A percentile compares a stretch with the other conserved stretches of the same genome.
These are phyloP conservation scores for Apiotrichum laibachii DNA, from an alignment of 1,284 basidiomycete genomes.

Conservation along the genomic window DNA sequence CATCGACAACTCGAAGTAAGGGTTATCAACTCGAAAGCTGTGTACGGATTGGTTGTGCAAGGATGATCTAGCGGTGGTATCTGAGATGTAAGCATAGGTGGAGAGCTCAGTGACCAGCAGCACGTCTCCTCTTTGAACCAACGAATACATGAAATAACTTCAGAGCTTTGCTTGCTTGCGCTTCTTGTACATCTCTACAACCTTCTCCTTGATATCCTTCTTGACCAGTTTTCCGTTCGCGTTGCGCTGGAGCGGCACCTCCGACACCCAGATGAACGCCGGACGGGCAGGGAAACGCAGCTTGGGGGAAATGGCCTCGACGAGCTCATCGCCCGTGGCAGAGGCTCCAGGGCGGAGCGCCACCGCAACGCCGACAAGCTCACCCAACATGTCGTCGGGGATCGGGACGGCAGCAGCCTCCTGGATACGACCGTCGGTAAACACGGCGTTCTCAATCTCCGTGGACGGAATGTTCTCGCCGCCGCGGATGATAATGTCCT, in stretches of 20 bases:
- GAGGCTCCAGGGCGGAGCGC: constrained; percentile 20
- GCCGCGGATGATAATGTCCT: constrained; percentile 46
- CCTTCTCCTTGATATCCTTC: constrained; percentile 6
- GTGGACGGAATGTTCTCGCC: constrained; percentile 46
- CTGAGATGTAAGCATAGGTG: too few species aligned
- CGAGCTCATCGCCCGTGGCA: constrained; percentile 10
- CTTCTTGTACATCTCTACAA: neutral
- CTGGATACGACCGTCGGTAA: constrained; percentile 29
- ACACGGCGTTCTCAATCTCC: constrained; percentile 46
- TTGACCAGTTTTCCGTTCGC: constrained; percentile 10
- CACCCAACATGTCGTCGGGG: constrained; percentile 36
- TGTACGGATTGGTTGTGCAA: too few species aligned
- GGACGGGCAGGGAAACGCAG: constrained; percentile 15
- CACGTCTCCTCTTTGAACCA: too few species aligned
- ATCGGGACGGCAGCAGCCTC: constrained; percentile 41
- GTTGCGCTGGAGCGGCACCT: neutral
- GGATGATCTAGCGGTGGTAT: too few species aligned
- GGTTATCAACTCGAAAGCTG: too few species aligned
- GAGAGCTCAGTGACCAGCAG: too few species aligned
- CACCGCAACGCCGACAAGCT: constrained; percentile 39
- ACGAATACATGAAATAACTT: too few species aligned
- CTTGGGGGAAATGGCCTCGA: neutral
- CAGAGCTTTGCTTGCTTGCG: neutral
- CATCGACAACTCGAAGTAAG: constrained; percentile 17
- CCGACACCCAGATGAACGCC: constrained; percentile 9